These are phyloP conservation scores for Immersiella caudata DNA, from an alignment of 495 filamentous ascomycete genomes.

Conservation along the genomic window DNA sequence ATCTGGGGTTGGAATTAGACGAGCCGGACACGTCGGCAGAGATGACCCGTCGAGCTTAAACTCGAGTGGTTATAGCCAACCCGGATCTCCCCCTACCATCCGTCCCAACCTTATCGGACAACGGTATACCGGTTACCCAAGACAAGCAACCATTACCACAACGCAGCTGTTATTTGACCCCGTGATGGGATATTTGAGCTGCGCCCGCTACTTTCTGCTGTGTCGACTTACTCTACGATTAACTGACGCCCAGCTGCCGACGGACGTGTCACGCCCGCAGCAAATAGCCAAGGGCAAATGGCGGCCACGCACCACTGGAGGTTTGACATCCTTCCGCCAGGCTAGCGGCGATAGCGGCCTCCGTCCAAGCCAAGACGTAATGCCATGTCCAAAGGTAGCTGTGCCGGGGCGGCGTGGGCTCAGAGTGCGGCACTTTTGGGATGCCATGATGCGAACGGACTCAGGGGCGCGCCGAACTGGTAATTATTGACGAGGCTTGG, in stretches of 20 bases:
- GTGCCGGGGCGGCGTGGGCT: neutral
- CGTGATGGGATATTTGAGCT: neutral
- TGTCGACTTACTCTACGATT: neutral
- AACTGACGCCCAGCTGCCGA: neutral
- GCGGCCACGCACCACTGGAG: neutral
- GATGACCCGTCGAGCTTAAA: conserved; percentile 26
- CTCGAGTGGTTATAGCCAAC: conserved; percentile 24
- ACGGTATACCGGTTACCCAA: neutral
- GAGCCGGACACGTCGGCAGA: conserved; percentile 26
- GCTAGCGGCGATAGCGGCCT: too few relatives aligned
- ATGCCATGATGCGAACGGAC: neutral
- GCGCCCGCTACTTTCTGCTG: neutral
- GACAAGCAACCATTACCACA: neutral
- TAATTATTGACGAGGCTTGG: neutral
- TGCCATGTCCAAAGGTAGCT: neutral
- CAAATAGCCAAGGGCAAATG: neutral
- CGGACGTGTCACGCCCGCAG: neutral
- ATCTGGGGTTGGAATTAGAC: conserved; percentile 26
- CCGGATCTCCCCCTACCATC: conserved; percentile 30
- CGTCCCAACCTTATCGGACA: conserved; percentile 27
- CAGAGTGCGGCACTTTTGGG: neutral
- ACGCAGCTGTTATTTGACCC: neutral
- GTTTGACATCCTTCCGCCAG: neutral
- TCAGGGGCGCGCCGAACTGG: neutral
- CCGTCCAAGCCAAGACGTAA: too few relatives aligned